Evolutionary conservation across 768 basidiomycete species (phyloP).

Genomic region (Panaeolus cyanescens): DNA sequence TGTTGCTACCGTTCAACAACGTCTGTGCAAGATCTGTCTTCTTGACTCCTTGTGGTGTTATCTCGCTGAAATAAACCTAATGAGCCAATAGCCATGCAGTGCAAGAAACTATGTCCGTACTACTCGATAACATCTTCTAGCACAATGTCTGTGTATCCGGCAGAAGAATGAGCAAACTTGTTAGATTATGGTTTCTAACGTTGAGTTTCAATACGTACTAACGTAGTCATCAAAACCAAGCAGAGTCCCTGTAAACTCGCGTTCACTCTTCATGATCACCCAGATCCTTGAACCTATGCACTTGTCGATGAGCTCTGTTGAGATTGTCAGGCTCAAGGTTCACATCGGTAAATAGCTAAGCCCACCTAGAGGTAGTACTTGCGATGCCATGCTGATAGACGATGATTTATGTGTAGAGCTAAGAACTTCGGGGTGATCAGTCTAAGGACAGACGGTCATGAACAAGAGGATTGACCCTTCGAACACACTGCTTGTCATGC

Average conservation of each 20-base stretch:
- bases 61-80: constrained; percentile 59
- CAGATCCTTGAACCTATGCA: constrained; percentile 97
- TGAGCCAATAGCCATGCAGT: neutral
- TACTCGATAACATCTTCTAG: constrained; percentile 96
- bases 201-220: constrained; percentile 64
- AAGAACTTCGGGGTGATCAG: neutral
- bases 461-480: neutral
- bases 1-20: constrained; percentile 91
- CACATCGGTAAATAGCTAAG: neutral
- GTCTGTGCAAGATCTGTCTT: constrained; percentile 86
- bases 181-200: neutral
- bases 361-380: constrained; percentile 89
- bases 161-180: neutral
- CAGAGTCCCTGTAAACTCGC: constrained; percentile 94
- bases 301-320: constrained; percentile 88
- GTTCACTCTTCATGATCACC: constrained; percentile 98
- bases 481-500: neutral
- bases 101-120: constrained; percentile 48
- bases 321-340: neutral
- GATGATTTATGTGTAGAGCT: neutral
- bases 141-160: constrained; percentile 70
- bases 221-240: constrained; percentile 99
- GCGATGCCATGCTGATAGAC: constrained; percentile 70
- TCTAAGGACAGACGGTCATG: neutral
- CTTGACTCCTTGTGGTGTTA: constrained; percentile 78